Evolutionary conservation across 768 basidiomycete genomes (phyloP), one percentile per base, ranked within the genome.

Genomic region (Leccinum truebloodii): DNA sequence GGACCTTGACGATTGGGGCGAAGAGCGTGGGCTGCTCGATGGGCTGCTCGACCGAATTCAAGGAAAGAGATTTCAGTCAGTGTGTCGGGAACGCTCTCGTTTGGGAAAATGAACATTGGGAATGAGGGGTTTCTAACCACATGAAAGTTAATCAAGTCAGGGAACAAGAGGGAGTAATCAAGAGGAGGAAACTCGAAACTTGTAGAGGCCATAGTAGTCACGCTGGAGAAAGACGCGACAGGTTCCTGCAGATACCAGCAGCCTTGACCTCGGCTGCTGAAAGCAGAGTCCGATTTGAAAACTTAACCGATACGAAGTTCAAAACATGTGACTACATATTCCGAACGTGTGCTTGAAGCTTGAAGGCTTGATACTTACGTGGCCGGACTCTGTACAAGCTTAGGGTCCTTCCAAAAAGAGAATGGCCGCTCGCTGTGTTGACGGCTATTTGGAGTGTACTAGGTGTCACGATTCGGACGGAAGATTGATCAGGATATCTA

Each of bases 1-100:
- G 39, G 18, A 30, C 65, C 68, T 53, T 54, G 28, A 6, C 76
- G 73, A 6, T 63, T 65, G 13, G 79, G 79, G 6, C 77, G 72
- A 39, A 82, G 60, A 20, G 62, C 58, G 59, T 81, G 79, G 0
- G 82, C 81, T 7, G 76, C 71, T 28, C 74, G 67, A 49, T 73
- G 74, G 54, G 65, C 53, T 3, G 73, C 72, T 20, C 66, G 65
- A 53, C 67, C 64, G 50, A 74, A 74, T 55, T 74, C 73, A 32
- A 66, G 65, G 34, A 66, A 65, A 5, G 66, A 63, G 24, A 74
- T 64, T 39, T 67, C 64, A 18, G 59, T 35, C 71, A 58, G 22
- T 1, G 54, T 53, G 24, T 54, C 51, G 1, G 65, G 50, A 63
- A 10, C 18, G 30, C 34, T 24, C 52, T 69, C 58, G 53, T 68